Evolutionary conservation across 225 moss, liverwort and hornwort species (phyloP), one percentile per base, ranked within the genome.

Genomic region (Polytrichum formosum): DNA sequence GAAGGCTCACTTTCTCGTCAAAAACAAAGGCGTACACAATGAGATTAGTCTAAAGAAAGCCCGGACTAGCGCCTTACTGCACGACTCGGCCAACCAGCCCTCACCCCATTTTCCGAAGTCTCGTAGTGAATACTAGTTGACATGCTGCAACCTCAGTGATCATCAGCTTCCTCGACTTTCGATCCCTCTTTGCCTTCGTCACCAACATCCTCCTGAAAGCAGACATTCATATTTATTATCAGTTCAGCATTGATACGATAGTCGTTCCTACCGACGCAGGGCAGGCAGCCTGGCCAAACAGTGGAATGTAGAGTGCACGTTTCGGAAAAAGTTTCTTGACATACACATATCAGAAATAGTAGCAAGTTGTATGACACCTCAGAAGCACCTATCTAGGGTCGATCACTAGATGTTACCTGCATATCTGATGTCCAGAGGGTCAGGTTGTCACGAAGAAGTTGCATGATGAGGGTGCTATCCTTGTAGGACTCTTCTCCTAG

Each of bases 401-500:
- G 5, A 29, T 5, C 29, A 6, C 29, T 5, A 29, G 29, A 29
- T 29, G 5, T 5, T 6, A 29, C 29, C 29, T 29, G 87, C 55
- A 87, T 64, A 73, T 87, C 87, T 25, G 87, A 87, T 0, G 87
- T 87, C 87, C 87, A 87, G 26, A 87, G 67, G 1, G 87, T 87
- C 61, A 87, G 76, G 72, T 87, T 87, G 20, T 87, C 87, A 29
- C 87, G 72, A 1, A 87, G 63, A 13, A 87, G 70, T 73, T 87
- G 87, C 87, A 87, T 87, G 0, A 87, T 87, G 19, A 87, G 81
- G 56, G 87, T 87, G 56, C 87, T 87, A 25, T 87, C 87, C 67
- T 87, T 87, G 1, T 87, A 87, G 0, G 87, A 87, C 74, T 87
- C 87, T 70, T 87, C 87, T 0, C 84, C 87, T 67, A 87, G 63